Base-by-base conservation (phyloP, 345 rosid species). In the Ceriops zippeliana region DNA sequence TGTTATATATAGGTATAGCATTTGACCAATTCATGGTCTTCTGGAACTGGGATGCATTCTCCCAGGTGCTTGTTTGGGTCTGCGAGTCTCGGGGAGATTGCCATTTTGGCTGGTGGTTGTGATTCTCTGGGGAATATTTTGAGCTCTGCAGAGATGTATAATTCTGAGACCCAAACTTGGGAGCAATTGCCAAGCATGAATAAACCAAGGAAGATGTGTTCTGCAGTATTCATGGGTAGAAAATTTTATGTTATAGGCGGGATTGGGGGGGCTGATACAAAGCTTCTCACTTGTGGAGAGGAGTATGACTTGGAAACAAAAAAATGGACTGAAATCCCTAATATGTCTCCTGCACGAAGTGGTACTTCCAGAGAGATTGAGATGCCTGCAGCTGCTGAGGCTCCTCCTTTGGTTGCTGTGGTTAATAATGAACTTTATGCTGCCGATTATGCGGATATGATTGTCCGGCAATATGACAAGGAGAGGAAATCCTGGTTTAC, bases 1-100 rank as follows among this genome's bases (percentile, higher is more conserved):
- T 76, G 95, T 92, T 32, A 90, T 92, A 61, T 90, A 85, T 78
- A 90, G 90, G 73, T 92, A 92, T 76, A 88, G 96, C 75, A 76
- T 92, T 70, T 92, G 76, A 86, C 87, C 9, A 88, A 92, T 68
- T 86, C 96, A 5, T 92, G 98, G 98, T 75, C 93, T 66, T 69
- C 82, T 34, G 96, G 96, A 58, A 86, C 81, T 86, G 66, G 60
- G n/a, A 90, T 90, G 98, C 85, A 88, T 75, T 72, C 83, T 68
- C 93, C 98, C 0, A 84, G 96, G 76, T 92, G 96, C 86, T 82
- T 92, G 82, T 92, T 92, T 74, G 98, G 96, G 27, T 92, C 98
- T 26, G 98, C 98, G 42, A 92, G 96, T 73, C 90, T 85, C 13
- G 93, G 98, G 52, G 93, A 87, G 77, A 85, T 77, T 57, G 98